Conservation (phyloP, 2,329 filamentous ascomycete genomes). For the Cryoendolithus antarcticus region DNA sequence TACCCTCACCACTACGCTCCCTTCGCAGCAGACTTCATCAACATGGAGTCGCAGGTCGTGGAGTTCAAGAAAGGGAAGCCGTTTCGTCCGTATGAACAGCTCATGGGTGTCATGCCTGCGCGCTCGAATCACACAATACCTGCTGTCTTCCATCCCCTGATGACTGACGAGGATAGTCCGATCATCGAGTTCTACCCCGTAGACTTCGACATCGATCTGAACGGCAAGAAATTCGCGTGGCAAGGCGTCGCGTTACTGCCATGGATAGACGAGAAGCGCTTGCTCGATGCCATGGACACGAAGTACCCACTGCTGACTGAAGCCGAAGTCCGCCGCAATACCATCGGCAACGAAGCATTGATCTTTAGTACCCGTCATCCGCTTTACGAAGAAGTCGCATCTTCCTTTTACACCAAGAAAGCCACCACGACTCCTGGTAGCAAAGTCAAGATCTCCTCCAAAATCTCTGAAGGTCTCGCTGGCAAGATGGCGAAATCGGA, state of each 20-base stretch:
- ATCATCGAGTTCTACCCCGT: slow-evolving; percentile 98
- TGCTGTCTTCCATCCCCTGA: slow-evolving; percentile 74
- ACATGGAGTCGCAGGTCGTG: slow-evolving; percentile 66
- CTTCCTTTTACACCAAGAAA: slow-evolving; percentile 86
- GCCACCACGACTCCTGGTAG: slow-evolving; percentile 40
- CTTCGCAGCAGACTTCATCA: slow-evolving; percentile 88
- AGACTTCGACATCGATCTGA: slow-evolving; percentile 84
- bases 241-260: slow-evolving; percentile 87
- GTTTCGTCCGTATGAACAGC: slow-evolving; percentile 87
- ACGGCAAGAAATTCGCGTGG: slow-evolving; percentile 98
- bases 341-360: slow-evolving; percentile 66
- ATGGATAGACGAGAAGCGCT: slow-evolving; percentile 85
- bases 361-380: slow-evolving; percentile 74
- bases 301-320: slow-evolving; percentile 69
- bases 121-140: slow-evolving; percentile 87
- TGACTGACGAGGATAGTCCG: slow-evolving; percentile 75
- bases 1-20: slow-evolving; percentile 98
- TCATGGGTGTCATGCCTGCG: slow-evolving; percentile 95
- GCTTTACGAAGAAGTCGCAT: slow-evolving; percentile 73
- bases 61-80: slow-evolving; percentile 72
- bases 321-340: slow-evolving; percentile 69
- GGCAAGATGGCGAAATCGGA: slow-evolving; percentile 74
- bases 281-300: slow-evolving; percentile 69
- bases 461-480: slow-evolving; percentile 62
- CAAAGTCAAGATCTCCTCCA: slow-evolving; percentile 61